Conservation (phyloP, 192 early-diverging fungal genomes). For the Coemansia sp. region DNA sequence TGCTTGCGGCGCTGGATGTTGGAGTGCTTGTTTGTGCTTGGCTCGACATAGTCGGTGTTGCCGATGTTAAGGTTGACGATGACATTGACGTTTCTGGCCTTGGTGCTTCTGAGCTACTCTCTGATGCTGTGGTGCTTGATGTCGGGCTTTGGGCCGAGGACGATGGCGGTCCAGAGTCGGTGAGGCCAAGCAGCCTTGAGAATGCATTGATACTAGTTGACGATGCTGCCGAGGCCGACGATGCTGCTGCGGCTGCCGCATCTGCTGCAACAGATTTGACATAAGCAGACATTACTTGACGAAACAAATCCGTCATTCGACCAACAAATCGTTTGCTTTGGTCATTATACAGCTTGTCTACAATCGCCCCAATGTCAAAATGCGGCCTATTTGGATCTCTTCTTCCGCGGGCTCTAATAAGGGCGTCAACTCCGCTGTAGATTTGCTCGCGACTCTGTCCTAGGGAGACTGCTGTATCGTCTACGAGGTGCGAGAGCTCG, state of each 20-base stretch:
- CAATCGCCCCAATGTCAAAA: conserved; percentile 7
- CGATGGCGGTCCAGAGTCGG: background rate
- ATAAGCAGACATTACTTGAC: conserved; percentile 26
- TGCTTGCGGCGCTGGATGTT: background rate
- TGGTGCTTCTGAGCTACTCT: background rate
- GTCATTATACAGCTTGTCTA: conserved; percentile 17
- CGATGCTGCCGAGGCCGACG: background rate
- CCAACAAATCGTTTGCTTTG: conserved; percentile 24
- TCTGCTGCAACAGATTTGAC: conserved; percentile 29
- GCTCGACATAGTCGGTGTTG: background rate
- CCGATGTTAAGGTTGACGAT: background rate
- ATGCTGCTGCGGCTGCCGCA: background rate
- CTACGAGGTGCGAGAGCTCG: conserved; percentile 21
- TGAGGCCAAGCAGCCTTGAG: background rate
- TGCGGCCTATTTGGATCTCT: conserved; percentile 10
- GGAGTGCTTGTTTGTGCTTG: background rate
- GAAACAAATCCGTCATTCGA: conserved; percentile 34
- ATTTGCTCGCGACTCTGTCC: conserved; percentile 15
- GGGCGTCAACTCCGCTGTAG: conserved; percentile 8
- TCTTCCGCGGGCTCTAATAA: conserved; percentile 23
- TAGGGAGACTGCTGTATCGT: conserved; percentile 12
- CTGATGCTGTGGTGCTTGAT: background rate
- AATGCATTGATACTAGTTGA: background rate
- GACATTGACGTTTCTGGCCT: too few relatives aligned
- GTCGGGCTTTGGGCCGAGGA: background rate